Base-by-base conservation (phyloP, 768 basidiomycete species). In the Artomyces pyxidatus region DNA sequence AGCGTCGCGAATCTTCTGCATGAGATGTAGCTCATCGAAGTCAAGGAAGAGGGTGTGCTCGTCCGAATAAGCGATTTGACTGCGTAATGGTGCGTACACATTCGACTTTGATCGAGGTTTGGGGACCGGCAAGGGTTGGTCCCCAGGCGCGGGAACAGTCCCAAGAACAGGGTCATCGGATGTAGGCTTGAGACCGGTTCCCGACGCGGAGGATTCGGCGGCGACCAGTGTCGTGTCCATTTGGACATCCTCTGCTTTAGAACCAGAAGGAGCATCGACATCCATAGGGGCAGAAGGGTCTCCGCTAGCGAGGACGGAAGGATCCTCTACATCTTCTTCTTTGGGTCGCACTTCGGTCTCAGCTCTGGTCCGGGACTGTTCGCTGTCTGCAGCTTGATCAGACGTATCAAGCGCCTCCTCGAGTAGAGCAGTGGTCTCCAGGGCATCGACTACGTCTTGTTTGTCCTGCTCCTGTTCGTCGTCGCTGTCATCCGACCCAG, bases 241-340 rank as follows among this genome's bases (percentile, higher is more conserved):
- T 9, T 49, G 47, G 11, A 25, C 21, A 5, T 21, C 25, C 7
- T 25, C 49, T 3, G 39, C n/a, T n/a, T 27, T 28, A 29, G 39
- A 39, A 25, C 47, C 42, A 21, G 41, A 45, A 55, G 70, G 44
- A 70, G 71, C 25, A 68, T 66, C 48, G 70, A 66, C 21, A 65
- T 70, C 30, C 68, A 71, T 41, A 78, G 66, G 16, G 50, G 6
- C 54, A 55, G 49, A 28, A 51, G 48, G 49, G 11, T 53, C 50
- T 44, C 52, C 55, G 30, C 47, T 55, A 23, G 60, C 61, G 44
- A 75, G 55, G 37, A 69, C 69, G 11, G 73, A 72, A 5, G 69
- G 58, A 53, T 84, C 80, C 22, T 86, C 84, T 27, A 78, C 56
- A 35, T 85, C 82, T 53, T 76, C 74, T 41, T 70, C 55, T 56